A percentile compares a stretch with the other conserved stretches of the same genome.
phyloP scores from a whole-genome alignment of 2,329 filamentous ascomycete species.

The Periconia sp. region DNA sequence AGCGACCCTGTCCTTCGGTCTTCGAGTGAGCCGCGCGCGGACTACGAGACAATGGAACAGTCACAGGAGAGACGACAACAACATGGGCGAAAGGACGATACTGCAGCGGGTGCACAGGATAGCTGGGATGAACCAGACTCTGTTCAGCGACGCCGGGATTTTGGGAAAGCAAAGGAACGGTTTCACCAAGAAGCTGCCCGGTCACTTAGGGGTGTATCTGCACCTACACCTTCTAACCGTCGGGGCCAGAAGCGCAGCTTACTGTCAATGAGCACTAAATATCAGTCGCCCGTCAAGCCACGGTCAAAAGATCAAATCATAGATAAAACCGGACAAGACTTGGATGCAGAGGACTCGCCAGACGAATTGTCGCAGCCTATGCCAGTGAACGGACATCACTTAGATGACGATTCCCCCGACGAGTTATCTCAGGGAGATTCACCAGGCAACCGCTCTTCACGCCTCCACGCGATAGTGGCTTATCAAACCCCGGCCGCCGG shows the following conservation, averaged over 20 bases:
- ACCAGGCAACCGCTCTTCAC: too few relatives aligned
- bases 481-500: too few relatives aligned
- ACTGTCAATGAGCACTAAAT: slow-evolving; percentile 20
- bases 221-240: slow-evolving; percentile 24
- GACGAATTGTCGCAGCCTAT: slow-evolving; percentile 23
- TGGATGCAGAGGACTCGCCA: slow-evolving; percentile 28
- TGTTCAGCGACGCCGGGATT: slow-evolving; percentile 21
- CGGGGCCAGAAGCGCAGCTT: slow-evolving; percentile 17
- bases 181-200: slow-evolving; percentile 29
- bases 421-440: slow-evolving; percentile 37
- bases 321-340: slow-evolving; percentile 21
- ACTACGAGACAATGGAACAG: slow-evolving; percentile 52
- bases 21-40: slow-evolving; percentile 50
- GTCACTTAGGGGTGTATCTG: slow-evolving; percentile 34
- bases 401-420: slow-evolving; percentile 39
- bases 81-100: slow-evolving; percentile 18
- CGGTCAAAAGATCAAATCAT: slow-evolving; percentile 4
- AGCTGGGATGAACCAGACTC: slow-evolving; percentile 37
- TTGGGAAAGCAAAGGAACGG: slow-evolving; percentile 26
- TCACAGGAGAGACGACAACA: slow-evolving; percentile 49
- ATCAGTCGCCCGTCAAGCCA: slow-evolving; percentile 33
- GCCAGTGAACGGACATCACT: slow-evolving; percentile 16
- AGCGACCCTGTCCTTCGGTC: slow-evolving; percentile 32
- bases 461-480: too few relatives aligned
- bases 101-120: slow-evolving; percentile 25